Base-by-base conservation (phyloP, 257 asterid genomes). In the Fraxinus quadrangulata region DNA sequence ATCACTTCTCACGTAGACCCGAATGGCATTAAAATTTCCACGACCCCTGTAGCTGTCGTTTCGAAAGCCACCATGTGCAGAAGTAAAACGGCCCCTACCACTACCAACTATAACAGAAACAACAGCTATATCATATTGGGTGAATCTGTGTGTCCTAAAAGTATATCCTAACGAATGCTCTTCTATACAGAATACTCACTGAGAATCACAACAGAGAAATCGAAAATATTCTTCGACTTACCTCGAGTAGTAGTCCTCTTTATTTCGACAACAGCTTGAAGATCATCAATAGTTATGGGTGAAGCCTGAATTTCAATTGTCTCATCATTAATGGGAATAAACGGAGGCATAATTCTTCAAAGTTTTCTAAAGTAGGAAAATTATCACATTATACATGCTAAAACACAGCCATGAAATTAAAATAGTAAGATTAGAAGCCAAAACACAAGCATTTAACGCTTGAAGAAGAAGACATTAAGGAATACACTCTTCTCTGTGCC, bases 171-270 rank as follows among this genome's bases (percentile, higher is more conserved):
- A 63, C 0, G 9, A 24, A 70, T 70, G 59, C 66, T 37, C 6
- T 33, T 37, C 10, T 71, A 16, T 19, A 17, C 31, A 33, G 42
- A 0, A 13, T 28, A n/a, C 69, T 71, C 14, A 14, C 4, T 56
- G 71, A 30, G 39, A 21, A 71, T 63, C 14, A 24, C 33, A 9
- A 30, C 1, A 42, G 59, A 70, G 71, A 81, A 12, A 6, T 17
- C 6, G 13, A 40, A 30, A 21, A 77, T 61, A 26, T 45, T 9
- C 65, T 73, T 17, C 5, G 28, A 80, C 86, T 86, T 72, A 87
- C 98, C 92, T 90, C 96, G 86, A 74, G 94, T 84, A 28, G 91
- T 89, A 49, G 98, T 87, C 83, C 95, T 92, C 88, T 94, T 94
- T 78, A 86, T 89, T 88, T 94, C 97, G 70, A 92, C 91, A 19